Conservation (phyloP, 306 rosid species). For the Prunus mongolica region DNA sequence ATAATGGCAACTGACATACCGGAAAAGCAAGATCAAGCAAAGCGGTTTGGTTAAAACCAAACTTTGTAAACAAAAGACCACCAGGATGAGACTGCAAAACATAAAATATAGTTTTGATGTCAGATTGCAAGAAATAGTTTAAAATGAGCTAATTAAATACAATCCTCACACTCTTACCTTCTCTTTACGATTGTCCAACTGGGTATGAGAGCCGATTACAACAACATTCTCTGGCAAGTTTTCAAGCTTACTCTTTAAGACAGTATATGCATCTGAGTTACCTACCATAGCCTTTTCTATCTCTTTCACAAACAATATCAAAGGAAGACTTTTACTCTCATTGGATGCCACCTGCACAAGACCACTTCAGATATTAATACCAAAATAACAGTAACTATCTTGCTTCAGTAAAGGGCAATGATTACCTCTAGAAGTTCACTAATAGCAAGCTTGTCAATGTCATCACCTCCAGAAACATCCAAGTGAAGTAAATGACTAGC, state of each 20-base stretch:
- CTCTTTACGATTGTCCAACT: slow-evolving; percentile 80
- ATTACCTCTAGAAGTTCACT: slow-evolving; percentile 84
- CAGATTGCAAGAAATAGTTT: background rate
- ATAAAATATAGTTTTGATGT: slow-evolving; percentile 3
- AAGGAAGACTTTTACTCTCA: slow-evolving; percentile 59
- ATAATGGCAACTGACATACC: slow-evolving; percentile 45
- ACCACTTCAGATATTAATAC: slow-evolving; percentile 19
- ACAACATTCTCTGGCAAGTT: slow-evolving; percentile 72
- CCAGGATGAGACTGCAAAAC: slow-evolving; percentile 71
- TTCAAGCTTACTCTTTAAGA: slow-evolving; percentile 69
- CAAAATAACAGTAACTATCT: slow-evolving; percentile 13
- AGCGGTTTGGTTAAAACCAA: slow-evolving; percentile 89
- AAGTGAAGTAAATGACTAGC: slow-evolving; percentile 65
- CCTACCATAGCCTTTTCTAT: slow-evolving; percentile 76
- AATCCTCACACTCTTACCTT: slow-evolving; percentile 51
- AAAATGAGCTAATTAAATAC: slow-evolving; percentile 15
- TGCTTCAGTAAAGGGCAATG: slow-evolving; percentile 11
- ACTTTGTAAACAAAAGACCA: slow-evolving; percentile 81
- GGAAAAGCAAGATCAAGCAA: slow-evolving; percentile 94
- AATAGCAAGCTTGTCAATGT: slow-evolving; percentile 67
- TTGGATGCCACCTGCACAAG: slow-evolving; percentile 56
- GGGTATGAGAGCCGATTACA: slow-evolving; percentile 84
- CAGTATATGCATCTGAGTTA: slow-evolving; percentile 47
- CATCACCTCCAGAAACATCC: slow-evolving; percentile 81
- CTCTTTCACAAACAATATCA: slow-evolving; percentile 82